Conservation (phyloP, 768 basidiomycete species). For the Neoboletus subvelutipes region DNA sequence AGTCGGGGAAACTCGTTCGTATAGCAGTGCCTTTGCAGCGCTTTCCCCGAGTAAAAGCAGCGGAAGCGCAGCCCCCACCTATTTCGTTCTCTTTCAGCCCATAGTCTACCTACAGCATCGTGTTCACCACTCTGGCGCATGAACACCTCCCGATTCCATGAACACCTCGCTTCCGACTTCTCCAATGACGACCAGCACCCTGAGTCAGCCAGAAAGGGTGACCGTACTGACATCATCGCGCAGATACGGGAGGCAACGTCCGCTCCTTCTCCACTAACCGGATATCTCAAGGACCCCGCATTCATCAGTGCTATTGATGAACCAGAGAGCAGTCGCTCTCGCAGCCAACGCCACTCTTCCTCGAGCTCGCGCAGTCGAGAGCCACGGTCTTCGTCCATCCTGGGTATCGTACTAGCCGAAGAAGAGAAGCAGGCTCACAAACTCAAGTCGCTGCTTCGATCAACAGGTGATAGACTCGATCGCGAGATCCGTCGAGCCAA, state of each 20-base stretch:
- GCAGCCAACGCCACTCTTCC: conserved; percentile 33
- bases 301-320: conserved; percentile 37
- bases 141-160: conserved; percentile 31
- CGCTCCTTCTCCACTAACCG: conserved; percentile 44
- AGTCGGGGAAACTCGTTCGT: background rate
- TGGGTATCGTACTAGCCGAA: conserved; percentile 46
- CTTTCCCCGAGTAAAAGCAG: conserved; percentile 10
- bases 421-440: conserved; percentile 58
- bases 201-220: conserved; percentile 2
- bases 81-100: conserved; percentile 8
- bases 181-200: conserved; percentile 17
- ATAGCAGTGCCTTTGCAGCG: conserved; percentile 14
- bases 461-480: conserved; percentile 54
- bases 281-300: conserved; percentile 45
- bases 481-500: conserved; percentile 56
- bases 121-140: conserved; percentile 17
- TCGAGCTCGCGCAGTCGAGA: conserved; percentile 41
- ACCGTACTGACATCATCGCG: conserved; percentile 35
- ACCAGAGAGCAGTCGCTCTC: conserved; percentile 28
- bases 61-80: background rate
- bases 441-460: conserved; percentile 52
- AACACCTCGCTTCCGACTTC: conserved; percentile 27
- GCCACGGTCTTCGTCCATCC: conserved; percentile 38
- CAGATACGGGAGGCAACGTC: conserved; percentile 45
- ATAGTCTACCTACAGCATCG: conserved; percentile 9